Evolutionary conservation across 106 monocot genomes (phyloP).

Genomic region (Dioscorea dumetorum): DNA sequence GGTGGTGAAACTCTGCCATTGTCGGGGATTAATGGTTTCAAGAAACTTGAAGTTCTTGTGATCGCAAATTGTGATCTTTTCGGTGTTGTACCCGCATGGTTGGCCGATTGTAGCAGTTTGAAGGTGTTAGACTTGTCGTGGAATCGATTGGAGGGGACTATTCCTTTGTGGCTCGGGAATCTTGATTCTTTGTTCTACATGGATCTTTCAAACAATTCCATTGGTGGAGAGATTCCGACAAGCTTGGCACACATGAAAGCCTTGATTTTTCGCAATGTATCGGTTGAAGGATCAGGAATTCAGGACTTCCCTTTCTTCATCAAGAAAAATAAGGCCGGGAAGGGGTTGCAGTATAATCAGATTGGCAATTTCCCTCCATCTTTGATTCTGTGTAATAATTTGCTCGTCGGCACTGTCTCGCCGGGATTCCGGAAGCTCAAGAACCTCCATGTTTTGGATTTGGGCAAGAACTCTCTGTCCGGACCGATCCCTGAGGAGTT

Average conservation of each 20-base stretch:
- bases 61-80: slow-evolving; percentile 46
- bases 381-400: slow-evolving; percentile 27
- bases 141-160: slow-evolving; percentile 35
- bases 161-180: slow-evolving; percentile 43
- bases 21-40: slow-evolving; percentile 33
- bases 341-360: slow-evolving; percentile 28
- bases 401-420: slow-evolving; percentile 21
- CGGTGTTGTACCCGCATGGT: slow-evolving; percentile 39
- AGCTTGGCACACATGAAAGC: slow-evolving; percentile 29
- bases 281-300: neutral
- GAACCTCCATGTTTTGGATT: slow-evolving; percentile 28
- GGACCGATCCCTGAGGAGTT: slow-evolving; percentile 37
- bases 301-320: slow-evolving; percentile 24
- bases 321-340: slow-evolving; percentile 18
- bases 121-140: slow-evolving; percentile 52
- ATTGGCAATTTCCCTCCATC: slow-evolving; percentile 33
- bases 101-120: slow-evolving; percentile 20
- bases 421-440: slow-evolving; percentile 30
- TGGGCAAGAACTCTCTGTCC: slow-evolving; percentile 28
- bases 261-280: slow-evolving; percentile 10
- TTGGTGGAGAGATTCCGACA: slow-evolving; percentile 34
- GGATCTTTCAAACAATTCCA: slow-evolving; percentile 55
- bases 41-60: slow-evolving; percentile 30
- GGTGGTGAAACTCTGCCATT: slow-evolving; percentile 32
- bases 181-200: slow-evolving; percentile 37